Base-by-base conservation (phyloP, 305 asterid species). In the Salvia sclarea region DNA sequence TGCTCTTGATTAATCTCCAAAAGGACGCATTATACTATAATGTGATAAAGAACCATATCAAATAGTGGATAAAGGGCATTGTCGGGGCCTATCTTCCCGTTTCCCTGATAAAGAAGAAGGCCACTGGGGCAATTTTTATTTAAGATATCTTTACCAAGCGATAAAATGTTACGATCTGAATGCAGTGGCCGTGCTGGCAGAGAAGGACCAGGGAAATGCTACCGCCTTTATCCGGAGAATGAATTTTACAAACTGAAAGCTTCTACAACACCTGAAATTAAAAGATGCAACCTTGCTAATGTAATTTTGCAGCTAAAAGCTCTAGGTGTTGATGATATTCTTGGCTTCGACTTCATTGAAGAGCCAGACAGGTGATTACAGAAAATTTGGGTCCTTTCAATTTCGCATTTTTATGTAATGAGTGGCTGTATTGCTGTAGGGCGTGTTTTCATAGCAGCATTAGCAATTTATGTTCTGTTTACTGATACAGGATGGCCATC, bases 151-250 rank as follows among this genome's bases (percentile, higher is more conserved):
- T n/a, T 54, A 49, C 43, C 20, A 9, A 70, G 48, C 73, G 37
- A 64, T 43, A 33, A 22, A 22, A 47, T 45, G 30, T 60, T 47
- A 43, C 8, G 49, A 55, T 72, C 67, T 33, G 50, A 68, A 77
- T 81, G 74, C 90, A 94, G 99, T 80, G 99, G 99, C 41, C 97
- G 99, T 75, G 99, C 99, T 68, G 99, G 98, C 66, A 98, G 99
- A 76, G 99, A 94, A 68, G 92, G 96, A 73, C 91, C 93, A 57
- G 99, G 99, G 49, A 94, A 94, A 86, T 91, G 96, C 88, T 94
- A 82, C 82, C 96, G 96, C 57, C 96, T 94, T 73, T 94, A 94
- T 74, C 99, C 97, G 55, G 99, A 94, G 82, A 71, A 76, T 71
- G 96, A 89, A 80, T 94, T 91, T 76, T 86, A 79, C 74, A 94